These are phyloP conservation scores for Aurantiochytrium sp. DNA, from an alignment of 108 stramenopile species.

Conservation along the genomic window DNA sequence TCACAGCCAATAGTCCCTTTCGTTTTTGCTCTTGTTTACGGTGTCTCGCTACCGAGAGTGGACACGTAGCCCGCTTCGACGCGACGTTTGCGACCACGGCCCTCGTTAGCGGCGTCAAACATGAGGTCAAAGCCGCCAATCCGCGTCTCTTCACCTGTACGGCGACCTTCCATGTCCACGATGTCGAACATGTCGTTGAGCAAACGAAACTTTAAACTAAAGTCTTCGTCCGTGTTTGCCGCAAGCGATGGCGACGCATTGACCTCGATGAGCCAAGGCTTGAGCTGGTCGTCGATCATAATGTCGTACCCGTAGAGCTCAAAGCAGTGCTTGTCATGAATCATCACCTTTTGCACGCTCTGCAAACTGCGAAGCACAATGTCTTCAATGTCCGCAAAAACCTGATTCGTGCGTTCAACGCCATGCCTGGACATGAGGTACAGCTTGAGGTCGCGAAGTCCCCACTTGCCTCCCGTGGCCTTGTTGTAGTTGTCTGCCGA, in stretches of 20 bases:
- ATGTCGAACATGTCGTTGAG: conserved; percentile 52
- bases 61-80: background rate
- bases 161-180: conserved; percentile 46
- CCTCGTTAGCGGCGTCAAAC: background rate
- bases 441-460: conserved; percentile 47
- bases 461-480: conserved; percentile 53
- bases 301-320: conserved; percentile 63
- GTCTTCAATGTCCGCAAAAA: conserved; percentile 48
- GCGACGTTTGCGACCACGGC: background rate
- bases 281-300: conserved; percentile 49
- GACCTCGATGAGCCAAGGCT: conserved; percentile 59
- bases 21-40: too few relatives aligned
- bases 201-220: conserved; percentile 44
- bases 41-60: background rate
- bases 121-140: conserved; percentile 47
- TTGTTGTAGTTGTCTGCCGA: conserved; percentile 51
- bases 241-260: conserved; percentile 55
- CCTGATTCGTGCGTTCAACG: conserved; percentile 29
- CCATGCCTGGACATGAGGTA: conserved; percentile 45
- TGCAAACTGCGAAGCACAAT: conserved; percentile 41
- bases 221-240: conserved; percentile 49
- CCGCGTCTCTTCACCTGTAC: conserved; percentile 34
- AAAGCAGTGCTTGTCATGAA: conserved; percentile 61
- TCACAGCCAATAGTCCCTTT: too few relatives aligned
- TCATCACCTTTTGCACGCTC: conserved; percentile 53